Evolutionary conservation across 208 protist genomes (phyloP), one percentile per base, ranked within the genome.

Genomic region (Blechomonas ayalai): DNA sequence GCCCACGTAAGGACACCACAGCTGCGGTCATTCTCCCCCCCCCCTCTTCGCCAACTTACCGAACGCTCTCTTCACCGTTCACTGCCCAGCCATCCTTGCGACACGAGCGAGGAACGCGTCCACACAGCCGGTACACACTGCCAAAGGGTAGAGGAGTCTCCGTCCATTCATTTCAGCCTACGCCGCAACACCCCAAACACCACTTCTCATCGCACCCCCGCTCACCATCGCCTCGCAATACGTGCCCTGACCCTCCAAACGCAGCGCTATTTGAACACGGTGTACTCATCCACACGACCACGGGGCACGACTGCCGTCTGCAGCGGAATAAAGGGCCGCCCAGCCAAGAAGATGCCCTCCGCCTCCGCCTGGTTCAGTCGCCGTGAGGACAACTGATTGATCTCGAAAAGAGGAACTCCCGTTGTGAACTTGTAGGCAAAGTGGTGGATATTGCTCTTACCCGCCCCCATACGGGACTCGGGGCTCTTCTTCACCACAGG

Each of bases 351-450:
- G 24, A 94, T 91, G 10, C 79, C 85, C 51, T 94, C 85, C 4
- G 85, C 85, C 73, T 94, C 85, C 7, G 85, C 78, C 61, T 85
- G 80, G 37, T 79, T 82, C 44, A 94, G 67, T 27, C 80, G 72
- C 2, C 79, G 66, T 10, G 75, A 74, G 4, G 67, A 62, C 26
- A 84, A 50, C 42, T 58, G 43, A 49, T 57, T 72, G 41, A 94
- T 89, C 48, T 94, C 85, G 63, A 94, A 91, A 4, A 94, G 55
- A 15, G 81, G 85, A 10, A 94, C 55, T 3, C 85, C 85, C 2
- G 85, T 94, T 10, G 85, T 94, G 61, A 94, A 87, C 62, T 90
- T 90, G 67, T 84, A 94, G 5, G 82, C 81, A 46, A 90, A 94
- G 66, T 94, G 85, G 42, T 94, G 85, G 43, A 94, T 94, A 51